phyloP scores from a whole-genome alignment of 164 flowering plant species.

The Vitis labrusca region DNA sequence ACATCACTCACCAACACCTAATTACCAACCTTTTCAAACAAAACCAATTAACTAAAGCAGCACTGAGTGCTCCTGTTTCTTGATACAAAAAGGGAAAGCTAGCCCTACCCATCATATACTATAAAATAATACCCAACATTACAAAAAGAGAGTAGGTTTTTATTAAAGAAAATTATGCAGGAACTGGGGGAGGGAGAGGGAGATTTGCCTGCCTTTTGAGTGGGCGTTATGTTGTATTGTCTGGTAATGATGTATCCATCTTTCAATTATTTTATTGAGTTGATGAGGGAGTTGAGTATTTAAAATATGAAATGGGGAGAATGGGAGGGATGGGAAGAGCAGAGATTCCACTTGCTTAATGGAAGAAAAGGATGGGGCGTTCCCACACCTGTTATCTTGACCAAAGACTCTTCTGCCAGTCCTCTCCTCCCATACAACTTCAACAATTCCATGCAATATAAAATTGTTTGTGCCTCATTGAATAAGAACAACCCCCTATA shows the following conservation, averaged over 20 bases:
- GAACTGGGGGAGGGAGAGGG: background rate
- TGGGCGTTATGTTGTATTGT: conserved; percentile 8
- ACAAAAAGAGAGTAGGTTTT: conserved; percentile 7
- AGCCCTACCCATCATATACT: background rate
- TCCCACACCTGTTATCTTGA: conserved; percentile 32
- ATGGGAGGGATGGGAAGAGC: conserved; percentile 41
- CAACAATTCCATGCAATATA: conserved; percentile 14
- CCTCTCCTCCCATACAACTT: conserved; percentile 26
- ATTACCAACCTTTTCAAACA: conserved; percentile 6
- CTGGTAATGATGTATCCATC: too few relatives aligned
- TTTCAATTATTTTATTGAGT: too few relatives aligned
- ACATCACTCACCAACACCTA: conserved; percentile 18
- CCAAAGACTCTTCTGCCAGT: conserved; percentile 36
- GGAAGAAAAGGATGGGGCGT: conserved; percentile 39
- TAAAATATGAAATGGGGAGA: conserved; percentile 11
- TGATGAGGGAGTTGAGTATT: background rate
- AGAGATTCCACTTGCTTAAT: conserved; percentile 46
- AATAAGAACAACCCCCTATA: background rate
- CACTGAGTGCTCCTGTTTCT: conserved; percentile 3
- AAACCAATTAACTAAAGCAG: conserved; percentile 6
- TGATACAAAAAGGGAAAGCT: conserved; percentile 6
- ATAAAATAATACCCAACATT: conserved; percentile 16
- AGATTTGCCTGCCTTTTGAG: conserved; percentile 25
- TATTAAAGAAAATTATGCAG: background rate
- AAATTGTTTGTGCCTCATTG: background rate